phyloP scores from a whole-genome alignment of 2,329 filamentous ascomycete species.

The Colletotrichum incanum region DNA sequence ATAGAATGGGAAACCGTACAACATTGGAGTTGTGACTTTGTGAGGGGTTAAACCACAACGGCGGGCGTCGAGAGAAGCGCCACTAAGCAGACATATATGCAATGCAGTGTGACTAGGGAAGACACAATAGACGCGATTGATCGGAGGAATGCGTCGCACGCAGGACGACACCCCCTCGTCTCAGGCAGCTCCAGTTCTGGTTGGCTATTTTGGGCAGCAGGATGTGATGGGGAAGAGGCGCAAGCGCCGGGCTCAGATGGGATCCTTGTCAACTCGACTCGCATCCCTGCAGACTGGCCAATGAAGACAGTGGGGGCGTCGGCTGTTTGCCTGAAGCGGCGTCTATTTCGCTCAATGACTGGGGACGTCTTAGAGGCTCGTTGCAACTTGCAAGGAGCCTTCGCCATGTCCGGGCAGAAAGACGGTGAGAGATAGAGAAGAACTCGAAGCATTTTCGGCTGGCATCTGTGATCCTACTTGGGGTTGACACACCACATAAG shows the following conservation, averaged over 20 bases:
- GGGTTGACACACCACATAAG: background rate
- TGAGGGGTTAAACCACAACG: slow-evolving; percentile 24
- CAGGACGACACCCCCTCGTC: slow-evolving; percentile 44
- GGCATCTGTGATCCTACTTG: background rate
- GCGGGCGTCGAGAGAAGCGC: slow-evolving; percentile 33
- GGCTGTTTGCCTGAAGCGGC: slow-evolving; percentile 43
- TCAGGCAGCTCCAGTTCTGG: slow-evolving; percentile 48
- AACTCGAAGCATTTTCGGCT: too few species aligned
- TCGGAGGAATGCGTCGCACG: slow-evolving; percentile 38
- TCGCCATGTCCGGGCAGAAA: slow-evolving; percentile 33
- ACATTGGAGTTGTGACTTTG: slow-evolving; percentile 15
- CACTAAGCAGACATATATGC: slow-evolving; percentile 42
- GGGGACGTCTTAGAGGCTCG: slow-evolving; percentile 5
- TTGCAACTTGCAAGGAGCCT: slow-evolving; percentile 17
- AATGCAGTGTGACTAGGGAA: slow-evolving; percentile 44
- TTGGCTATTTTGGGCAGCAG: slow-evolving; percentile 57
- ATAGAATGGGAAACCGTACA: slow-evolving; percentile 36
- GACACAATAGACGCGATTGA: slow-evolving; percentile 45
- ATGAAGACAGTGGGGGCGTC: slow-evolving; percentile 44
- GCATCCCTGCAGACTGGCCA: slow-evolving; percentile 45
- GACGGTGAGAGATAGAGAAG: slow-evolving; percentile 32
- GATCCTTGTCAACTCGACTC: slow-evolving; percentile 44
- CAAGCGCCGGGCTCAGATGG: slow-evolving; percentile 54
- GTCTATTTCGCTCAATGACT: slow-evolving; percentile 40
- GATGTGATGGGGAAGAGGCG: slow-evolving; percentile 50